Evolutionary conservation across 1,284 basidiomycete species (phyloP).

Genomic region (Marasmius sp.): DNA sequence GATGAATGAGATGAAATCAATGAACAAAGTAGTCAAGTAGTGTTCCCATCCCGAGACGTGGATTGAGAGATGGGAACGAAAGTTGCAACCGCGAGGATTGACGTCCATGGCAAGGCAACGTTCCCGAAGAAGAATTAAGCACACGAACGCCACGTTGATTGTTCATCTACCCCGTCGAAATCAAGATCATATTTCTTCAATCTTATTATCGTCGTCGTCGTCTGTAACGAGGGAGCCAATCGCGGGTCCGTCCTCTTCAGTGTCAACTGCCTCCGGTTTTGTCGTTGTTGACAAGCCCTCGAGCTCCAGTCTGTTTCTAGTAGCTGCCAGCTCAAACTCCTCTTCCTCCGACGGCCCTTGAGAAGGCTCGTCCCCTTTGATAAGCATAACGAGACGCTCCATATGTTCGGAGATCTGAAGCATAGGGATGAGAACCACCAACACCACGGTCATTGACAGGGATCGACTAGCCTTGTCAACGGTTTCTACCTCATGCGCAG

Average conservation of each 20-base stretch:
- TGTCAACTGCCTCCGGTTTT: constrained; percentile 14
- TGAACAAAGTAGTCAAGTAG: too few species aligned
- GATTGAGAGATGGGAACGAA: too few species aligned
- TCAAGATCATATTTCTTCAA: constrained; percentile 48
- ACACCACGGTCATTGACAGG: not conserved
- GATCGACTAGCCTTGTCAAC: constrained; percentile 65
- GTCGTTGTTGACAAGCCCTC: constrained; percentile 2
- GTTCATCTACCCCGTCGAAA: not conserved
- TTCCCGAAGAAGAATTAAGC: not conserved
- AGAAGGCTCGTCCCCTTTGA: constrained; percentile 66
- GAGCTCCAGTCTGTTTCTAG: constrained; percentile 18
- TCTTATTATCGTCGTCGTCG: constrained; percentile 53
- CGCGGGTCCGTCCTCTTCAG: constrained; percentile 27
- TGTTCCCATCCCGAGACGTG: too few species aligned
- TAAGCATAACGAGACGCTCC: constrained; percentile 71
- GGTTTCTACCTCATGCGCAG: constrained; percentile 78
- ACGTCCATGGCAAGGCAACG: too few species aligned
- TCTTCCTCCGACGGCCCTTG: constrained; percentile 40
- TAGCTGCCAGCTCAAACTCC: constrained; percentile 25
- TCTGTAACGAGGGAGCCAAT: constrained; percentile 21
- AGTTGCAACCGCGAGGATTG: too few species aligned
- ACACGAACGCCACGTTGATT: not conserved
- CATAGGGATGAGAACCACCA: not conserved
- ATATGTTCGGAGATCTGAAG: constrained; percentile 62
- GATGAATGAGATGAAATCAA: too few species aligned